Percentiles rank a stretch among this genome's conserved stretches.
These are phyloP conservation scores for Mesembryanthemum crystallinum DNA, from an alignment of 148 eudicot species.

Conservation along the genomic window DNA sequence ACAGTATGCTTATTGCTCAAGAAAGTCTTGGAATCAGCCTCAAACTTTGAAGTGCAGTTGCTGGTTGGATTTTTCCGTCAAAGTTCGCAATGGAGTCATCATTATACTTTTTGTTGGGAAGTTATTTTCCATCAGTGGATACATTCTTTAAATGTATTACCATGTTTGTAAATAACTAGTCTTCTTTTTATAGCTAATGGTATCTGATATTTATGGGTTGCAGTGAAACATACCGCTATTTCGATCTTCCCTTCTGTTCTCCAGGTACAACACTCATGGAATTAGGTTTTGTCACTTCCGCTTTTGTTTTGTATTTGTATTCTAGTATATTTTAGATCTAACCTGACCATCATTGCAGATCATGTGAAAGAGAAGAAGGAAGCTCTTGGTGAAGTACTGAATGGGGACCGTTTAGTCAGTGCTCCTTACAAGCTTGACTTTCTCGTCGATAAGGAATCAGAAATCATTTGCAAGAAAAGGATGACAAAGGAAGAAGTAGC, in stretches of 20 bases:
- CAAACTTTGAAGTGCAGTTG: neutral
- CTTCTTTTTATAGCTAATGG: neutral
- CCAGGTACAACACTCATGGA: constrained; percentile 37
- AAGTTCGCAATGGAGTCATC: neutral
- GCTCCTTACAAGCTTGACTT: constrained; percentile 67
- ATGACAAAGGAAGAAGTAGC: constrained; percentile 53
- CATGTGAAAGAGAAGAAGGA: constrained; percentile 61
- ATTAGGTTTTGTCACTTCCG: neutral
- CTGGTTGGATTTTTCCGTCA: neutral
- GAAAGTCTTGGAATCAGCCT: neutral
- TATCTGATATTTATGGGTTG: constrained; percentile 9
- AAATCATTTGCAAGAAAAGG: constrained; percentile 48
- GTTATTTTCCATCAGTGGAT: neutral
- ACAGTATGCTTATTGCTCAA: neutral
- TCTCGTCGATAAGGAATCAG: constrained; percentile 56
- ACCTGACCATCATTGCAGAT: constrained; percentile 24
- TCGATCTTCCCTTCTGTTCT: constrained; percentile 64
- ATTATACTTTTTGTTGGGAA: neutral
- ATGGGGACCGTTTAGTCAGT: constrained; percentile 72
- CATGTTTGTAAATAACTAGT: neutral
- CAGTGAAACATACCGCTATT: constrained; percentile 74
- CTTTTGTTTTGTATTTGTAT: neutral
- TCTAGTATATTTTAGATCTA: neutral
- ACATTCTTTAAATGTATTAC: neutral
- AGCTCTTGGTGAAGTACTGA: constrained; percentile 71